phyloP scores from a whole-genome alignment of 2,329 filamentous ascomycete genomes.

The Talaromyces sp. region DNA sequence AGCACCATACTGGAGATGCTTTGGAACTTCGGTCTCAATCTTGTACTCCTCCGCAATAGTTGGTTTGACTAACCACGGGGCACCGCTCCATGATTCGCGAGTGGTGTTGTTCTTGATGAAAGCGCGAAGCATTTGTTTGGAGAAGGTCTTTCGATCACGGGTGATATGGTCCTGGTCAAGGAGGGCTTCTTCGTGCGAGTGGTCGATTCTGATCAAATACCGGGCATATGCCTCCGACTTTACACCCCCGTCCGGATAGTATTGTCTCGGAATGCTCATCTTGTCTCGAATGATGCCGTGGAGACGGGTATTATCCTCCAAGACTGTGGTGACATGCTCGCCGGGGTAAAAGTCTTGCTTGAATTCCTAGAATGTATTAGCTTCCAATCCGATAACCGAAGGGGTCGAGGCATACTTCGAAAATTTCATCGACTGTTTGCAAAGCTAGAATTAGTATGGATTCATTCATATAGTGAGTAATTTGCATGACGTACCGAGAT shows the following conservation, averaged over 20 bases:
- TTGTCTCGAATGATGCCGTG: constrained; percentile 82
- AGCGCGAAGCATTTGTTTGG: constrained; percentile 86
- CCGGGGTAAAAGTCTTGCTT: constrained; percentile 89
- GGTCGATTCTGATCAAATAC: constrained; percentile 75
- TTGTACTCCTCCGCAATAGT: constrained; percentile 80
- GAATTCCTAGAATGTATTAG: constrained; percentile 58
- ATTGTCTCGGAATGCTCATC: constrained; percentile 65
- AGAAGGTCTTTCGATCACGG: constrained; percentile 87
- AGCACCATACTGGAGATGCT: constrained; percentile 76
- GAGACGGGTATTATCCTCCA: constrained; percentile 66
- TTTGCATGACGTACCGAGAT: constrained; percentile 55
- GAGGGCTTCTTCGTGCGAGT: constrained; percentile 69
- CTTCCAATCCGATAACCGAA: neutral
- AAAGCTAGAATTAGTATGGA: constrained; percentile 25
- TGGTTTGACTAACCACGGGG: constrained; percentile 90
- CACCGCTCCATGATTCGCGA: constrained; percentile 90
- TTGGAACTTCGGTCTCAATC: constrained; percentile 82
- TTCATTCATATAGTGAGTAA: constrained; percentile 8
- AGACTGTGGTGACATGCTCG: constrained; percentile 73
- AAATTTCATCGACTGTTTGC: constrained; percentile 49
- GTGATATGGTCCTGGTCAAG: constrained; percentile 78
- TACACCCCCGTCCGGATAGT: constrained; percentile 65
- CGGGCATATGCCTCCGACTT: constrained; percentile 68
- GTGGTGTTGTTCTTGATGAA: constrained; percentile 96
- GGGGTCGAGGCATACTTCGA: constrained; percentile 41